phyloP scores from a whole-genome alignment of 441 rosid genomes.

The Pelargonium myrrhifolium region DNA sequence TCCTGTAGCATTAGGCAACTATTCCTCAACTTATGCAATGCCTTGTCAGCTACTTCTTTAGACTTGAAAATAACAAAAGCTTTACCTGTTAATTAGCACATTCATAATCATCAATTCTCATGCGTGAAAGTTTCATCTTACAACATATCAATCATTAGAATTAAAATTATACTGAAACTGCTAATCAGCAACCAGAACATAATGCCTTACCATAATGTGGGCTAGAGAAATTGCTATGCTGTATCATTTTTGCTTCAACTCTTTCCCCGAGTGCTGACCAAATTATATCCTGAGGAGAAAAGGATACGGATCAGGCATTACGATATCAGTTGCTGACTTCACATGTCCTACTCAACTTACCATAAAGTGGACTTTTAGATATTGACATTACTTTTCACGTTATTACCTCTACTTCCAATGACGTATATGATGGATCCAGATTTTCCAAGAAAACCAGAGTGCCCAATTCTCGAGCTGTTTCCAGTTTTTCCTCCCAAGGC shows the following conservation, averaged over 20 bases:
- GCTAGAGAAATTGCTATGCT: slow-evolving; percentile 23
- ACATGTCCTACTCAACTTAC: too few species aligned
- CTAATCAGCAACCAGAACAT: background rate
- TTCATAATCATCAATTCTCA: background rate
- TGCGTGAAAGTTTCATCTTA: background rate
- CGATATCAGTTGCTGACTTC: too few species aligned
- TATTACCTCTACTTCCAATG: slow-evolving; percentile 47
- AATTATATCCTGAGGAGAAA: slow-evolving; percentile 33
- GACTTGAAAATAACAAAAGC: slow-evolving; percentile 42
- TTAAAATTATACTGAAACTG: background rate
- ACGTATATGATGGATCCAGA: slow-evolving; percentile 48
- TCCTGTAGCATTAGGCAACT: slow-evolving; percentile 31
- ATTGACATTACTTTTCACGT: background rate
- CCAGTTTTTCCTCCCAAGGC: slow-evolving; percentile 42
- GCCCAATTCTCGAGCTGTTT: slow-evolving; percentile 29
- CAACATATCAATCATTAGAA: slow-evolving; percentile 1
- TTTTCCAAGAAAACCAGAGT: slow-evolving; percentile 40
- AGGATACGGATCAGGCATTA: background rate
- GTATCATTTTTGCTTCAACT: slow-evolving; percentile 40
- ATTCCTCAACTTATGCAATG: slow-evolving; percentile 25
- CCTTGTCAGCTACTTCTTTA: slow-evolving; percentile 37
- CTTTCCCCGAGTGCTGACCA: slow-evolving; percentile 36
- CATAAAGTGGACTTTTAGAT: too few species aligned
- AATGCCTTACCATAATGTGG: slow-evolving; percentile 34
- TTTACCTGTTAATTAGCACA: slow-evolving; percentile 37